Percentiles rank a stretch among this genome's conserved stretches.
phyloP scores from a whole-genome alignment of 495 filamentous ascomycete species.

The Staphylotrichum longicolle region DNA sequence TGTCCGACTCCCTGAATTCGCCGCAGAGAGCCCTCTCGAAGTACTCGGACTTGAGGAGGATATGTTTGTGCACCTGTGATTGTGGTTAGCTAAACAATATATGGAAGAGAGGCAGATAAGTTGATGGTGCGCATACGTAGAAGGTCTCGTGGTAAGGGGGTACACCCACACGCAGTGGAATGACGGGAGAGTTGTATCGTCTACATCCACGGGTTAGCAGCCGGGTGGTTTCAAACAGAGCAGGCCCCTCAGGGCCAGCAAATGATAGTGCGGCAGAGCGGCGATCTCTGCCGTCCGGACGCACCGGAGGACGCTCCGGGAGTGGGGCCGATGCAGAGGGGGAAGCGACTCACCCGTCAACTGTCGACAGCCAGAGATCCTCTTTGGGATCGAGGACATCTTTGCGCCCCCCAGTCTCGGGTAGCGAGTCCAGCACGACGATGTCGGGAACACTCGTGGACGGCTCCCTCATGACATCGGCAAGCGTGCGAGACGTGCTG shows the following conservation, averaged over 20 bases:
- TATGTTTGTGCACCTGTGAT: constrained; percentile 41
- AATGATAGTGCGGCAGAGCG: background rate
- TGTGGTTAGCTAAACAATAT: background rate
- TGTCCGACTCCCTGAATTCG: constrained; percentile 40
- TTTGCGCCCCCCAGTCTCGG: constrained; percentile 21
- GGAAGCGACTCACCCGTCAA: constrained; percentile 43
- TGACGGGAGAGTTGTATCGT: constrained; percentile 42
- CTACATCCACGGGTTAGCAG: constrained; percentile 26
- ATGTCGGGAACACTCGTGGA: constrained; percentile 38
- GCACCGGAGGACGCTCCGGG: constrained; percentile 7
- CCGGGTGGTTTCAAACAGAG: constrained; percentile 6
- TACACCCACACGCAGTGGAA: constrained; percentile 43
- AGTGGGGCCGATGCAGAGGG: constrained; percentile 17
- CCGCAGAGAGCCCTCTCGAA: constrained; percentile 46
- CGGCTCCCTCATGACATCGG: constrained; percentile 44
- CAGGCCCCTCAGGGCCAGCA: background rate
- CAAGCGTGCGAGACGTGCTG: constrained; percentile 30
- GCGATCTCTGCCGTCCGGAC: background rate
- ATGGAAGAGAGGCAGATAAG: background rate
- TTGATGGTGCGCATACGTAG: constrained; percentile 32
- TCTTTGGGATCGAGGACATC: constrained; percentile 41
- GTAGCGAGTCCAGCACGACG: constrained; percentile 38
- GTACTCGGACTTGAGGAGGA: constrained; percentile 46
- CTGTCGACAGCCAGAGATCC: constrained; percentile 47
- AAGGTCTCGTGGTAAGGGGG: constrained; percentile 39